phyloP scores from a whole-genome alignment of 2,329 filamentous ascomycete species.

The Zelopaecilomyces penicillatus region DNA sequence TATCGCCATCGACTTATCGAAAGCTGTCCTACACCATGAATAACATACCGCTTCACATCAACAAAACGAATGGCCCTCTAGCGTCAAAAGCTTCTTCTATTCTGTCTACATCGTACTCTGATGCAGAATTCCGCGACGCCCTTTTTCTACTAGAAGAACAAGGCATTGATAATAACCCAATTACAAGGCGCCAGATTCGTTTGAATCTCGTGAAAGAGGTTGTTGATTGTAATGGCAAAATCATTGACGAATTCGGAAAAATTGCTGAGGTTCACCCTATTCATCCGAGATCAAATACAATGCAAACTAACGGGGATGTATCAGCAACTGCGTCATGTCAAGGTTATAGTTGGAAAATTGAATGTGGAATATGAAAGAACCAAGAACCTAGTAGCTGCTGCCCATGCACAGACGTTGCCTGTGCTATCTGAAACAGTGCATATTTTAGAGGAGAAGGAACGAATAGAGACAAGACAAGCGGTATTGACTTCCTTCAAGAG shows the following conservation, averaged over 20 bases:
- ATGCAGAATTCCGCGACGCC: conserved; percentile 83
- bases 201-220: conserved; percentile 85
- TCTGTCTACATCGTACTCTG: conserved; percentile 85
- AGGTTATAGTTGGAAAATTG: conserved; percentile 65
- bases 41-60: too few species aligned
- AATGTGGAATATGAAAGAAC: conserved; percentile 76
- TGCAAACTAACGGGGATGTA: background rate
- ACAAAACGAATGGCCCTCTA: conserved; percentile 49
- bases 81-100: conserved; percentile 76
- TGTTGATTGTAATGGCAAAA: conserved; percentile 82
- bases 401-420: conserved; percentile 64
- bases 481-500: conserved; percentile 68
- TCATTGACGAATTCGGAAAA: conserved; percentile 78
- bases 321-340: conserved; percentile 81
- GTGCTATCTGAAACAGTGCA: conserved; percentile 69
- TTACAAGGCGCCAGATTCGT: conserved; percentile 69
- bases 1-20: too few species aligned
- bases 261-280: conserved; percentile 68
- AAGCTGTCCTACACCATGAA: too few species aligned
- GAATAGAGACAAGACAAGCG: conserved; percentile 71
- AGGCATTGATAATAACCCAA: conserved; percentile 62
- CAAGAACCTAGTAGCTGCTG: conserved; percentile 66
- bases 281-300: background rate
- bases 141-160: conserved; percentile 69
- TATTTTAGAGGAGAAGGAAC: conserved; percentile 62